Conservation (phyloP, 2,329 filamentous ascomycete species). For the Clarireedia paspali region DNA sequence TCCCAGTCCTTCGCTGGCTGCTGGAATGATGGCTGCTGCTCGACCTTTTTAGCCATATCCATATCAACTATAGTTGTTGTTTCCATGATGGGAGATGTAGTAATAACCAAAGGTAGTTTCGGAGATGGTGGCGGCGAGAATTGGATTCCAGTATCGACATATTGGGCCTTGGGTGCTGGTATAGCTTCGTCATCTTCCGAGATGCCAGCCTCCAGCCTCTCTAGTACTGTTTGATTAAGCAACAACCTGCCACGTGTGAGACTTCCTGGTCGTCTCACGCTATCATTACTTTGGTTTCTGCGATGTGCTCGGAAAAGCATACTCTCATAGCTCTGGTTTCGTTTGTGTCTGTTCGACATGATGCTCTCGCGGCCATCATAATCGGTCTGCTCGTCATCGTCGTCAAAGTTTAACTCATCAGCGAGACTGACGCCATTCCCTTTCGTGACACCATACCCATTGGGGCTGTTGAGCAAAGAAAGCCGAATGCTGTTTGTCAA, state of each 20-base stretch:
- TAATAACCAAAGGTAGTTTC: slow-evolving; percentile 32
- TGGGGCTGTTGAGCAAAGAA: slow-evolving; percentile 56
- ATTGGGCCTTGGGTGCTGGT: slow-evolving; percentile 40
- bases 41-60: slow-evolving; percentile 7
- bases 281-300: slow-evolving; percentile 52
- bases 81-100: slow-evolving; percentile 37
- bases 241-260: slow-evolving; percentile 44
- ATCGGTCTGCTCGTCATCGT: slow-evolving; percentile 61
- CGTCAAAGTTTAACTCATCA: slow-evolving; percentile 83
- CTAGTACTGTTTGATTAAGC: slow-evolving; percentile 47
- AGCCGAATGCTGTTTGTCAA: slow-evolving; percentile 66
- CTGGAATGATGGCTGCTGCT: slow-evolving; percentile 32
- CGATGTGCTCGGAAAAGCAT: slow-evolving; percentile 41
- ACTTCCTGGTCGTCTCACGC: slow-evolving; percentile 47
- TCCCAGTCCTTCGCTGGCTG: slow-evolving; percentile 40
- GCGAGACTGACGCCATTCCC: slow-evolving; percentile 69
- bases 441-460: slow-evolving; percentile 45
- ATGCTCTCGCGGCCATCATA: slow-evolving; percentile 61
- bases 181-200: slow-evolving; percentile 42
- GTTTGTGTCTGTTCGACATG: slow-evolving; percentile 44
- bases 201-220: slow-evolving; percentile 45
- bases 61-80: slow-evolving; percentile 22
- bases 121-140: slow-evolving; percentile 79
- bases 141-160: slow-evolving; percentile 72
- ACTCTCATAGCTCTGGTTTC: slow-evolving; percentile 52